Conservation (phyloP, 1,284 basidiomycete species). For the Sporisorium sorghi region DNA sequence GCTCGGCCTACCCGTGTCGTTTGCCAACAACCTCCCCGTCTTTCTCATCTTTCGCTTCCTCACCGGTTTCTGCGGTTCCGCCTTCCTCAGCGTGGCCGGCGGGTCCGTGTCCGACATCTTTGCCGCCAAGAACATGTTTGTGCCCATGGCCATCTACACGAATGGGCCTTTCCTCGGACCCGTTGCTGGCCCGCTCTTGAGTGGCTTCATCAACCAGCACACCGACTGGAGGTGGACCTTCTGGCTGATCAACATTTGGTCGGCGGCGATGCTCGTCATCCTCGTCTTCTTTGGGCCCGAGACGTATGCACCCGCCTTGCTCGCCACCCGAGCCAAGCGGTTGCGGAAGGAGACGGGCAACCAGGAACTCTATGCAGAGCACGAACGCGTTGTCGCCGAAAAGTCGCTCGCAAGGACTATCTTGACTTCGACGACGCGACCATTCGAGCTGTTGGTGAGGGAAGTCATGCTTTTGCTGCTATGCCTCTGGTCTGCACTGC, state of each 20-base stretch:
- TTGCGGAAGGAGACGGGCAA: conserved; percentile 64
- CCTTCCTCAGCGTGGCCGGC: conserved; percentile 63
- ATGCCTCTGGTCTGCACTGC: conserved; percentile 39
- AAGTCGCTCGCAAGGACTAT: conserved; percentile 31
- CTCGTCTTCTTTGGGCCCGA: conserved; percentile 67
- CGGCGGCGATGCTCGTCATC: conserved; percentile 58
- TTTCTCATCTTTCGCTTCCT: conserved; percentile 66
- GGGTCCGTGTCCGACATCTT: conserved; percentile 61
- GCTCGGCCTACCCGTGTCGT: conserved; percentile 53
- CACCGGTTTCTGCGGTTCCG: conserved; percentile 64
- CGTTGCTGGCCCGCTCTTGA: conserved; percentile 51
- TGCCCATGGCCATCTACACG: conserved; percentile 69
- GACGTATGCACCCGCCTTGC: conserved; percentile 66
- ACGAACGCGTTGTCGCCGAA: conserved; percentile 26
- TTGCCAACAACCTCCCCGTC: conserved; percentile 64
- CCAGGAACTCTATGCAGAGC: conserved; percentile 46
- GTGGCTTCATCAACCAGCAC: conserved; percentile 62
- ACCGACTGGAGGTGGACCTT: conserved; percentile 69
- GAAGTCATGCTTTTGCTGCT: conserved; percentile 44
- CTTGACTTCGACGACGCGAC: conserved; percentile 24
- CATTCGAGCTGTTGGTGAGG: conserved; percentile 29
- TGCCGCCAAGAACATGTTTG: conserved; percentile 56
- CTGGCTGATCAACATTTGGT: conserved; percentile 63
- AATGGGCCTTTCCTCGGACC: conserved; percentile 65
- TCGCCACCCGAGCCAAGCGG: conserved; percentile 60